Evolutionary conservation across 345 rosid genomes (phyloP).

Genomic region (Citrus cavaleriei): DNA sequence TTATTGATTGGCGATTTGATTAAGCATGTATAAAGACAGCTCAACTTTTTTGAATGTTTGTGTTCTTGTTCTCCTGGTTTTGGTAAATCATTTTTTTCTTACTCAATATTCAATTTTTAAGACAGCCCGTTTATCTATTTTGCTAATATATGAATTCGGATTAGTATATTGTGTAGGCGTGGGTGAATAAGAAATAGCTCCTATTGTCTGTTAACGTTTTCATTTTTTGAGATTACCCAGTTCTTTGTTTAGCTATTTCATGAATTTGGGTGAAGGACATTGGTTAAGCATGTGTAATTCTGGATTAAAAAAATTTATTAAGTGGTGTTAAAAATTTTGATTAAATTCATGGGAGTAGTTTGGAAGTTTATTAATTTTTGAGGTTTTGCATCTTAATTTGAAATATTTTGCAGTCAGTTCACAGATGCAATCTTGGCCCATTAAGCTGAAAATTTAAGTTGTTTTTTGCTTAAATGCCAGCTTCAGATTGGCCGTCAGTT

Average conservation of each 20-base stretch:
- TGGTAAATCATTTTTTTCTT: background rate
- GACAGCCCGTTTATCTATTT: conserved; percentile 16
- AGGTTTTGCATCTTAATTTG: background rate
- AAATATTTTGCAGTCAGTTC: background rate
- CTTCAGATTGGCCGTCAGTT: background rate
- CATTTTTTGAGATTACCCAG: background rate
- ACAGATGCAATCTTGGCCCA: background rate
- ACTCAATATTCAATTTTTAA: background rate
- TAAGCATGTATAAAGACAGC: background rate
- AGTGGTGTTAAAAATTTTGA: background rate
- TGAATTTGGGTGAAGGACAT: background rate
- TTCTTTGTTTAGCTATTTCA: background rate
- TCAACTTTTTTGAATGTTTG: background rate
- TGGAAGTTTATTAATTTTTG: background rate
- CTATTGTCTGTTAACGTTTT: background rate
- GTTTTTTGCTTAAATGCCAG: background rate
- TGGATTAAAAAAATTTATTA: background rate
- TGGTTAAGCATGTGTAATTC: background rate
- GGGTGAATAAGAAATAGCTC: background rate
- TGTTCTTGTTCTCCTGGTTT: background rate
- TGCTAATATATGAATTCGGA: conserved; percentile 7
- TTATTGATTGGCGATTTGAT: background rate
- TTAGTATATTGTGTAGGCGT: background rate
- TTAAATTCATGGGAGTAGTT: background rate
- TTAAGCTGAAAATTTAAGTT: background rate